Evolutionary conservation across 1,284 basidiomycete genomes (phyloP).

Genomic region (Fomitopsis betulina): DNA sequence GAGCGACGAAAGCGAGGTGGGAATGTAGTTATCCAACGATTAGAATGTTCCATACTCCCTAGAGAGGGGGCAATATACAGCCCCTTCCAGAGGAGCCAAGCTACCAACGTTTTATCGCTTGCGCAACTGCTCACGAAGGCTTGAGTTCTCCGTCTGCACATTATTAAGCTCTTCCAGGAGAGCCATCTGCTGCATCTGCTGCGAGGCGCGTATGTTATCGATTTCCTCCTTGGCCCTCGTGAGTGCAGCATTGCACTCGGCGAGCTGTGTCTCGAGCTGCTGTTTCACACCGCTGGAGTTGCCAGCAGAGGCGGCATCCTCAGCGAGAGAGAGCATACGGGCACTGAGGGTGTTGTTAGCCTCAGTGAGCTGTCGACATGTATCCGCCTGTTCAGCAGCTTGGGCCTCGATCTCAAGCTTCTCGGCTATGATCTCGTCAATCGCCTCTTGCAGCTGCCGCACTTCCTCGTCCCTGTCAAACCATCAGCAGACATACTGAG

Average conservation of each 20-base stretch:
- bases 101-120: constrained; percentile 16
- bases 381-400: constrained; percentile 68
- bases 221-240: constrained; percentile 30
- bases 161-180: constrained; percentile 76
- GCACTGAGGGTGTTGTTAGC: constrained; percentile 76
- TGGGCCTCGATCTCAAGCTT: constrained; percentile 69
- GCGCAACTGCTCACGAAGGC: constrained; percentile 62
- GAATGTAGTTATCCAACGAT: not conserved
- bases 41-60: too few species aligned
- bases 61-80: not conserved
- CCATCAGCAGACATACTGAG: not conserved
- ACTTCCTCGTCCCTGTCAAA: constrained; percentile 63
- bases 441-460: constrained; percentile 51
- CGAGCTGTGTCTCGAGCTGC: constrained; percentile 51
- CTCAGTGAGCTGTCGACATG: constrained; percentile 64
- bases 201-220: constrained; percentile 52
- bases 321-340: constrained; percentile 66
- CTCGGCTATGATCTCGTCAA: constrained; percentile 57
- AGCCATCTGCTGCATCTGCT: constrained; percentile 66
- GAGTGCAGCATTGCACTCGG: constrained; percentile 43
- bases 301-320: constrained; percentile 63
- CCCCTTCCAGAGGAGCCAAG: too few species aligned
- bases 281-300: constrained; percentile 51
- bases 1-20: not conserved
- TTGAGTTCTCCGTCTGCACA: constrained; percentile 72